Evolutionary conservation across 1,284 basidiomycete genomes (phyloP), one percentile per base, ranked within the genome.

Genomic region (Megacollybia platyphylla): DNA sequence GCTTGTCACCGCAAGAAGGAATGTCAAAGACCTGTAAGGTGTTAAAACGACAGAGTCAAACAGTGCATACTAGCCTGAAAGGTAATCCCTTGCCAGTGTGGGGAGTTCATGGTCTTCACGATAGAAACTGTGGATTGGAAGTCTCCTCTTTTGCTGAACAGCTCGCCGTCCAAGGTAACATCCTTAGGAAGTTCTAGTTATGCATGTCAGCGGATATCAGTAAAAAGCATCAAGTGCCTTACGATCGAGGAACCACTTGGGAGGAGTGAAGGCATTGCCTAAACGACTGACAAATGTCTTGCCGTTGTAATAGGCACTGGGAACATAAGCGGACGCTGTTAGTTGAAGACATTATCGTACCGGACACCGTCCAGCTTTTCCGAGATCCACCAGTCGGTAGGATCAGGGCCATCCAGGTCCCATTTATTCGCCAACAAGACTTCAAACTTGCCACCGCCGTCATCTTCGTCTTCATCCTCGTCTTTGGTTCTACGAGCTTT

Each of bases 361-460:
- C 68, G 58, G 32, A 78, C 73, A 42, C 74, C 73, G 53, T 76
- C 73, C 43, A 78, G 54, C 51, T 78, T 81, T 52, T 83, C 79
- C 17, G 75, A 78, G 24, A 80, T 67, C 76, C 76, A 80, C 73
- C 73, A 80, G 0, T 73, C 75, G 7, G 67, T 69, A 0, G 76
- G 77, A 50, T 80, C 76, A 36, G 63, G 59, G 0, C 71, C 73
- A 9, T 73, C 69, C 5, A 76, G 44, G 44, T 73, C 73, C 72
- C 76, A 80, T 45, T 74, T 74, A 46, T 71, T 68, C 1, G 78
- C 79, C 0, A 81, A 60, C 39, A 81, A 56, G 3, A 80, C 51
- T n/a, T 64, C 62, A 5, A 68, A 65, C 40, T 64, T 62, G 13
- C 50, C 45, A 3, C 37, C 34, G 11, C 48, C 44, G 9, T 51